A percentile compares a stretch with the other conserved stretches of the same genome.
Evolutionary conservation across 148 eudicot genomes (phyloP).

Genomic region (Pharnaceum exiguum): DNA sequence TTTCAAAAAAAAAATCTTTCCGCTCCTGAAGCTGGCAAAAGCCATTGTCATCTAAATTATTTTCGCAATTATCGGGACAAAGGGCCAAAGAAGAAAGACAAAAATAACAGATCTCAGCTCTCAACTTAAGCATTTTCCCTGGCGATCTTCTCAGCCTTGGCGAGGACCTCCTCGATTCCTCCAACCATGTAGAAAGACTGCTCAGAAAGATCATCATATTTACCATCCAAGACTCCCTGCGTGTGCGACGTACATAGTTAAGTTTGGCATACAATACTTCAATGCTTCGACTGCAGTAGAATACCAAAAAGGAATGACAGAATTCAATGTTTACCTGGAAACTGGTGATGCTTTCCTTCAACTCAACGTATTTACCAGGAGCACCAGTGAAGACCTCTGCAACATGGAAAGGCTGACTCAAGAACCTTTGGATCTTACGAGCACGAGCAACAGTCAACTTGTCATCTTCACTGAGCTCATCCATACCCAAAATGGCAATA

Average conservation of each 20-base stretch:
- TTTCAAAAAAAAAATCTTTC: constrained; percentile 27
- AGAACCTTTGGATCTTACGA: constrained; percentile 82
- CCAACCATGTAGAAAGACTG: constrained; percentile 99
- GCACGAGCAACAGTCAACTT: constrained; percentile 98
- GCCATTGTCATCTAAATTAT: constrained; percentile 35
- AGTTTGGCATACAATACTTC: too few relatives aligned
- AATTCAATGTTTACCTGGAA: constrained; percentile 77
- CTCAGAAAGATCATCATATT: constrained; percentile 90
- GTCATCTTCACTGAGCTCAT: constrained; percentile 99
- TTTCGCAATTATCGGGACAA: constrained; percentile 45
- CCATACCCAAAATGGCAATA: constrained; percentile 99
- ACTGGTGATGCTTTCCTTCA: constrained; percentile 87
- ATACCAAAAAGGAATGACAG: background rate
- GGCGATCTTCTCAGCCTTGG: constrained; percentile 97
- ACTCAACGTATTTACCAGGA: constrained; percentile 94
- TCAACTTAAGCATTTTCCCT: constrained; percentile 61
- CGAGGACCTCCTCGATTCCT: constrained; percentile 95
- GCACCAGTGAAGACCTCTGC: constrained; percentile 99
- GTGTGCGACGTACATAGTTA: too few relatives aligned
- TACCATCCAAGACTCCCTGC: constrained; percentile 97
- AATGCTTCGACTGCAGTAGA: background rate
- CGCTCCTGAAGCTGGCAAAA: constrained; percentile 25
- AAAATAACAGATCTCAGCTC: constrained; percentile 1
- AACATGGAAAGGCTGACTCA: constrained; percentile 99
- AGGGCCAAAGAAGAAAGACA: constrained; percentile 20